A percentile compares a stretch with the other conserved stretches of the same genome.
phyloP scores from a whole-genome alignment of 768 basidiomycete genomes.

The Russula virescens region DNA sequence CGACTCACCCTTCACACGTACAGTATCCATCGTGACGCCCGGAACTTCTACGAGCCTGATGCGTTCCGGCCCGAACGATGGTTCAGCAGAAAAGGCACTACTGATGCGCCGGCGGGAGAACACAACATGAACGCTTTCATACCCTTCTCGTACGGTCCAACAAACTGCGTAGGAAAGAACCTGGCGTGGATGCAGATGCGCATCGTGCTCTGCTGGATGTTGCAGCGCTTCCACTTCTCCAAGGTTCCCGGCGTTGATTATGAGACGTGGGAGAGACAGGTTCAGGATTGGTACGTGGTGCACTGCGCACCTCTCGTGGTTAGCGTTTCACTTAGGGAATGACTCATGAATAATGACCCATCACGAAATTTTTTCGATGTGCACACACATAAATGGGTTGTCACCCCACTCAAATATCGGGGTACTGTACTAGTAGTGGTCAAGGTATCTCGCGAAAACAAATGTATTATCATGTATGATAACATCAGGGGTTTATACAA shows the following conservation, averaged over 20 bases:
- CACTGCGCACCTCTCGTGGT: slow-evolving; percentile 7
- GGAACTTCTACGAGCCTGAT: slow-evolving; percentile 10
- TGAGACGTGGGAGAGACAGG: slow-evolving; percentile 8
- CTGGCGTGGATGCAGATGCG: slow-evolving; percentile 40
- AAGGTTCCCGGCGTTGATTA: background rate
- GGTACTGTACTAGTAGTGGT: too few relatives aligned
- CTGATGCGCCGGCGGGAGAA: slow-evolving; percentile 2
- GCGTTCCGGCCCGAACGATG: slow-evolving; percentile 19
- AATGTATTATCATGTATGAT: too few relatives aligned
- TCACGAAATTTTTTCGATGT: too few relatives aligned
- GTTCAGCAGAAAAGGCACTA: background rate
- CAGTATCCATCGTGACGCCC: slow-evolving; percentile 18
- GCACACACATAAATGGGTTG: too few relatives aligned
- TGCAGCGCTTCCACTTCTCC: slow-evolving; percentile 34
- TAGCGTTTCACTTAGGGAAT: slow-evolving; percentile 2
- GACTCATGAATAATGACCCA: background rate
- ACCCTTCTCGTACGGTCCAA: slow-evolving; percentile 41
- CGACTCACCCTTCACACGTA: slow-evolving; percentile 15
- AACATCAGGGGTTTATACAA: too few relatives aligned
- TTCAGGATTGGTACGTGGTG: slow-evolving; percentile 15
- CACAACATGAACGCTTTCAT: slow-evolving; percentile 35
- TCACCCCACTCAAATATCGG: too few relatives aligned
- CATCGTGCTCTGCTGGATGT: slow-evolving; percentile 34
- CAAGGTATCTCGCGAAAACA: too few relatives aligned
- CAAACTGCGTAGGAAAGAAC: slow-evolving; percentile 39